Evolutionary conservation across 1,284 basidiomycete species (phyloP), one percentile per base, ranked within the genome.

Genomic region (Exsudoporus floridanus): DNA sequence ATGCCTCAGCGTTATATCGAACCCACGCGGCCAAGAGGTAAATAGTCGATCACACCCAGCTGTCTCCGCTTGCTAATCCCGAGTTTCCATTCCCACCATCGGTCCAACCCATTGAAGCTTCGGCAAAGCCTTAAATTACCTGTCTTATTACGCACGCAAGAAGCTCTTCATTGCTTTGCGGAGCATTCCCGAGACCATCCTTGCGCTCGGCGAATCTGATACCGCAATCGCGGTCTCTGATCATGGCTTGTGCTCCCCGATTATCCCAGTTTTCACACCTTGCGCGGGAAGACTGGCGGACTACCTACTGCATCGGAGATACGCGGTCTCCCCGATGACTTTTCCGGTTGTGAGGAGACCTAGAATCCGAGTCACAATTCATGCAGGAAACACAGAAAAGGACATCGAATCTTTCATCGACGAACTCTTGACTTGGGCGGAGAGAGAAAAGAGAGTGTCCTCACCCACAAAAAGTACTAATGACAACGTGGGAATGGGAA

Each of bases 221-320:
- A 19, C 21, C 21, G 6, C 9, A n/a, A 7, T 0, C 1, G 18
- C 21, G 12, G 21, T 10, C 12, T 40, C 50, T 18, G 45, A 41
- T 14, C n/a, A 2, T 13, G 46, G 39, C 28, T 23, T 55, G 9
- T 55, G 34, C 43, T 65, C 63, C 18, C 60, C 63, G 3, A 13
- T 62, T 47, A 59, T 62, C 6, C 63, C 63, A 1, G 49, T 62
- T 8, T 55, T 55, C 37, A 59, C 63, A 2, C 63, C 60, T 0
- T 31, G 5, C 19, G 49, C 40, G 13, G 5, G 21, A 2, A 46
- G 10, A 4, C 49, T 62, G 16, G 40, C 53, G 3, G 48, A 49
- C 5, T 49, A 54, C n/a, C 21, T 62, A 5, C 25, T 48, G 7
- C n/a, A 50, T 13, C 60, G 10, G 23, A 63, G 63, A 18, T 50